Conservation (phyloP, 2,329 filamentous ascomycete species). For the Ascochyta koolunga region DNA sequence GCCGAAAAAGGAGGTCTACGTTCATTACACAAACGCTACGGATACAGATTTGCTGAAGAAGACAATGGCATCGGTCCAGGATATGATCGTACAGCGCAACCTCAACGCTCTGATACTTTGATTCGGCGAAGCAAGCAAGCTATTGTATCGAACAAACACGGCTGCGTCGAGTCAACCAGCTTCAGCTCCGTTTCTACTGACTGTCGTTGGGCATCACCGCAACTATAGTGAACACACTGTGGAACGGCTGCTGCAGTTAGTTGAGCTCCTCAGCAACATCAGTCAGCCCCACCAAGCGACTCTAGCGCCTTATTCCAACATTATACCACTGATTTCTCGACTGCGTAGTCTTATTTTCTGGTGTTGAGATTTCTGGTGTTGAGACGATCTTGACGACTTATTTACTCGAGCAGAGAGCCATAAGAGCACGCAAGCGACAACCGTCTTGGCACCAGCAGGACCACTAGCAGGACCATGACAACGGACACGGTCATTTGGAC, state of each 20-base stretch:
- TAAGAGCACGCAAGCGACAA: conserved; percentile 14
- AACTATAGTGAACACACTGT: neutral
- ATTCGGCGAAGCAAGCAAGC: conserved; percentile 14
- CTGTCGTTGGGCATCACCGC: neutral
- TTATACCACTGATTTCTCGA: conserved; percentile 39
- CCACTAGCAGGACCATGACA: neutral
- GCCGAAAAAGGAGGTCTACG: conserved; percentile 58
- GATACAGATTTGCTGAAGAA: conserved; percentile 63
- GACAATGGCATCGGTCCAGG: conserved; percentile 60
- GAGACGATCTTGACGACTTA: conserved; percentile 33
- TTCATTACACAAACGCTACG: conserved; percentile 60
- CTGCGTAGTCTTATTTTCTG: conserved; percentile 25
- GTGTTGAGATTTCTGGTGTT: conserved; percentile 26
- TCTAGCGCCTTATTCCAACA: conserved; percentile 20
- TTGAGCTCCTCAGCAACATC: conserved; percentile 1
- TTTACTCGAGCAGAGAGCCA: conserved; percentile 5
- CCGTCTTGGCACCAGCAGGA: neutral
- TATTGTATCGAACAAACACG: neutral
- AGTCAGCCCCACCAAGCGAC: neutral
- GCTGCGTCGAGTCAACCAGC: neutral
- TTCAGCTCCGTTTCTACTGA: neutral
- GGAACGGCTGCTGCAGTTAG: neutral
- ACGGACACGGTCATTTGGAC: neutral
- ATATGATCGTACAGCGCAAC: conserved; percentile 61
- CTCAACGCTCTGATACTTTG: conserved; percentile 56